A percentile compares a stretch with the other conserved stretches of the same genome.
Conservation (phyloP, 2,329 filamentous ascomycete species). For the Aspergillus caelatus region DNA sequence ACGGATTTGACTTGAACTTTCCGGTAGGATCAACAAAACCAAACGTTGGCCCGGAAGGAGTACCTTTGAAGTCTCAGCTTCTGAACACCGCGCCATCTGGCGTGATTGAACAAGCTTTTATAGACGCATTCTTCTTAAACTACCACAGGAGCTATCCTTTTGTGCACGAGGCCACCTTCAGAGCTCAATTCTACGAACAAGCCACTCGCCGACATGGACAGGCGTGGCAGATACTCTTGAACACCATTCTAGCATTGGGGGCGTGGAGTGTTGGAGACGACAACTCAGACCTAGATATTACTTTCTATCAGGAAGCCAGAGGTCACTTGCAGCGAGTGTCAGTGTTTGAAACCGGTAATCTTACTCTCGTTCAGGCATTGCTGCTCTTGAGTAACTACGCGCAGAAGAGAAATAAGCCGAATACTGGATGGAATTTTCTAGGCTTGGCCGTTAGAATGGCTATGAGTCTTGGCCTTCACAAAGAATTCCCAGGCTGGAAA, state of each 20-base stretch:
- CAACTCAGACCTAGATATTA: constrained; percentile 47
- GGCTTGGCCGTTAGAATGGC: constrained; percentile 54
- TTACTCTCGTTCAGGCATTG: constrained; percentile 53
- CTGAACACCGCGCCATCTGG: constrained; percentile 42
- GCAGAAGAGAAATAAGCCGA: constrained; percentile 56
- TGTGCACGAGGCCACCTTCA: constrained; percentile 51
- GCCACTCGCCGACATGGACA: constrained; percentile 45
- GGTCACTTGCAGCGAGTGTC: constrained; percentile 48
- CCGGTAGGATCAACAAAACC: constrained; percentile 33
- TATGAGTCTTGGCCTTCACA: constrained; percentile 54
- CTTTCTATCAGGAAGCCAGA: constrained; percentile 52
- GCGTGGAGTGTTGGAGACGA: constrained; percentile 47
- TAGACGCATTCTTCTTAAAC: constrained; percentile 51
- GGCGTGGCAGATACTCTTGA: constrained; percentile 50
- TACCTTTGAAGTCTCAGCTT: constrained; percentile 42
- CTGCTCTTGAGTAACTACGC: constrained; percentile 53
- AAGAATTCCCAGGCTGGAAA: constrained; percentile 53
- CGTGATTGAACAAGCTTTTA: constrained; percentile 44
- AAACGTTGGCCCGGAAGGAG: constrained; percentile 24
- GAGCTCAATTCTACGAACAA: constrained; percentile 50
- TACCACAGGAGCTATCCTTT: constrained; percentile 54
- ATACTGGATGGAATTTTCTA: constrained; percentile 54
- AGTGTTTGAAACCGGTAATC: constrained; percentile 53
- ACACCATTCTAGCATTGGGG: constrained; percentile 50
- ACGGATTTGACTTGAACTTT: constrained; percentile 44